A percentile compares a stretch with the other conserved stretches of the same genome.
These are phyloP conservation scores for Beauveria sp. DNA, from an alignment of 2,329 filamentous ascomycete genomes.

Conservation along the genomic window DNA sequence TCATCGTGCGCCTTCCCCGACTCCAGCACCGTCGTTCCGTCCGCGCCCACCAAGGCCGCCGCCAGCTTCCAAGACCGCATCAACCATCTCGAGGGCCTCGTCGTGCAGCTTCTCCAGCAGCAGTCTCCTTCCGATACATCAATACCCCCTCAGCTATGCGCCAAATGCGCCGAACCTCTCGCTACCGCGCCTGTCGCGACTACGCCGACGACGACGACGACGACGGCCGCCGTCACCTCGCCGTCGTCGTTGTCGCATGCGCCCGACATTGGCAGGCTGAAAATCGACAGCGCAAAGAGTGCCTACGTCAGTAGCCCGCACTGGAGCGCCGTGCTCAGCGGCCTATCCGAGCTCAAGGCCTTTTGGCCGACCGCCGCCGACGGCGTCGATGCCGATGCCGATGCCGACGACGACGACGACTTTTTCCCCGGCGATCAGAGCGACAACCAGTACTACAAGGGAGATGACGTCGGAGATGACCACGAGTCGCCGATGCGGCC, in stretches of 20 bases:
- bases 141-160: neutral
- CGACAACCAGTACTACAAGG: conserved; percentile 6
- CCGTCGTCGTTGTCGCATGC: neutral
- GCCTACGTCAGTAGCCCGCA: conserved; percentile 9
- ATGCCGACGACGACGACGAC: neutral
- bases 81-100: conserved; percentile 22
- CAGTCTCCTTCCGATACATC: neutral
- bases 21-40: conserved; percentile 18
- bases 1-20: conserved; percentile 22
- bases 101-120: conserved; percentile 12
- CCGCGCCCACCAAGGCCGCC: conserved; percentile 4
- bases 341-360: neutral
- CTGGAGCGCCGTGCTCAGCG: conserved; percentile 7
- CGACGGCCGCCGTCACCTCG: neutral
- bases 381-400: neutral
- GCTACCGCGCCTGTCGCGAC: neutral
- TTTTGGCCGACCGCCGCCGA: neutral
- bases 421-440: conserved; percentile 6
- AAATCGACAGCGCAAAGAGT: neutral
- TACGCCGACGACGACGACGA: neutral
- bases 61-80: conserved; percentile 17
- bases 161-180: neutral
- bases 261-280: conserved; percentile 3
- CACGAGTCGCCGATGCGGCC: neutral
- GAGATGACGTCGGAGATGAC: neutral